These are phyloP conservation scores for Entophlyctis luteolus DNA, from an alignment of 192 early-diverging fungal genomes.

Conservation along the genomic window DNA sequence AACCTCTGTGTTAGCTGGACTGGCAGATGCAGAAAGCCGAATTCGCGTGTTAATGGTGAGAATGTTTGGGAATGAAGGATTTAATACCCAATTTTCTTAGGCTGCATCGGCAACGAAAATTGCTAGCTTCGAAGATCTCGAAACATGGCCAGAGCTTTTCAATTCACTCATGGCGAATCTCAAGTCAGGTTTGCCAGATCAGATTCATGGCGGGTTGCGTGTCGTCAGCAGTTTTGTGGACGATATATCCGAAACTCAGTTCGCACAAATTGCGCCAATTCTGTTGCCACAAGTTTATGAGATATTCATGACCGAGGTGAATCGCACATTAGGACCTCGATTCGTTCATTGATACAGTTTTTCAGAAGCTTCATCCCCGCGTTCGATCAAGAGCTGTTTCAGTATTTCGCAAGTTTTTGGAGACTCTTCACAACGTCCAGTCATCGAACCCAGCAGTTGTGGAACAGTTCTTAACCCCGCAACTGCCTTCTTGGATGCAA, in stretches of 20 bases:
- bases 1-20: conserved; percentile 52
- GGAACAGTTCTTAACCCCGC: conserved; percentile 66
- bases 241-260: conserved; percentile 83
- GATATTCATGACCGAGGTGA: conserved; percentile 57
- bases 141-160: conserved; percentile 87
- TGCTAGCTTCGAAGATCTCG: conserved; percentile 89
- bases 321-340: too few species aligned
- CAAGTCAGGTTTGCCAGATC: conserved; percentile 51
- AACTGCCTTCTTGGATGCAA: conserved; percentile 76
- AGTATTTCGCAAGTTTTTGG: conserved; percentile 80
- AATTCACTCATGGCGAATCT: conserved; percentile 54
- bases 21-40: conserved; percentile 54
- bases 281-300: conserved; percentile 78
- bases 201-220: conserved; percentile 84
- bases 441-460: conserved; percentile 69
- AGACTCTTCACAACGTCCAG: conserved; percentile 78
- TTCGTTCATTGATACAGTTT: background rate
- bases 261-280: conserved; percentile 73
- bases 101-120: conserved; percentile 85
- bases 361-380: conserved; percentile 14
- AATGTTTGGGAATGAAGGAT: background rate
- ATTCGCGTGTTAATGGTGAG: conserved; percentile 64
- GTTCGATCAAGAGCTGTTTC: conserved; percentile 67
- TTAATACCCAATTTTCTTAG: conserved; percentile 31
- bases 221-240: conserved; percentile 83